Base-by-base conservation (phyloP, 2,329 filamentous ascomycete genomes). In the Ophiostoma quercus region DNA sequence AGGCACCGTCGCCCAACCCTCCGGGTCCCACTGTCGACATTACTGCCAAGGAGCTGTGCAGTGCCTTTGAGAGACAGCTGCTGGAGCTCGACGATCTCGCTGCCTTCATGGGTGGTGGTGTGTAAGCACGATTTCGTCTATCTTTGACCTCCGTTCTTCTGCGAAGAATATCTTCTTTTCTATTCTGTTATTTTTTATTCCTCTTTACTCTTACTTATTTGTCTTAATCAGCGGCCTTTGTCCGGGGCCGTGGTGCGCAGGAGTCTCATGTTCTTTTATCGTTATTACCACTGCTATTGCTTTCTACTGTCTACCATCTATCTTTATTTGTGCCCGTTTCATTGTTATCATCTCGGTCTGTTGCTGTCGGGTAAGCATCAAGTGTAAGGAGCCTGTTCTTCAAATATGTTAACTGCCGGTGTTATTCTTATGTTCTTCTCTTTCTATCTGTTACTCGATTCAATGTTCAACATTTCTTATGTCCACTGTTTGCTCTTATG, bases 51-150 rank as follows among this genome's bases (percentile, higher is more conserved):
- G 85, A 88, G 75, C 79, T 88, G 19, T 88, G 86, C 74, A 78
- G 79, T 16, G 85, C 85, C 0, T 88, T 88, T 74, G 86, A 88
- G 78, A 80, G 84, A 41, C 85, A 88, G 76, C 80, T 88, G 0
- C 79, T 88, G 12, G 85, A 88, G 75, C 79, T 88, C 7, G 85
- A 88, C 72, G 85, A 88, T 74, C 81, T 88, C 12, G 85, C 85
- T 41, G 85, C 85, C 2, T 87, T 88, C 69, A 88, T 88, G 85
- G 85, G 85, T 25, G 85, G 85, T 25, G 85, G 85, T 71, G 85
- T 88, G 72, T 88, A 76, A 78, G 9, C 11, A 19, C 25, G 12
- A 25, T 9, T 11, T 22, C 12, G 37, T 41, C 25, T 22, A 16
- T 43, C 4, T 11, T 8, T 41, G 3, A 9, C 19, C 8, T 39